Percentiles rank a stretch among this genome's conserved stretches.
Conservation (phyloP, 2,329 filamentous ascomycete genomes). For the Fusarium zealandicum region DNA sequence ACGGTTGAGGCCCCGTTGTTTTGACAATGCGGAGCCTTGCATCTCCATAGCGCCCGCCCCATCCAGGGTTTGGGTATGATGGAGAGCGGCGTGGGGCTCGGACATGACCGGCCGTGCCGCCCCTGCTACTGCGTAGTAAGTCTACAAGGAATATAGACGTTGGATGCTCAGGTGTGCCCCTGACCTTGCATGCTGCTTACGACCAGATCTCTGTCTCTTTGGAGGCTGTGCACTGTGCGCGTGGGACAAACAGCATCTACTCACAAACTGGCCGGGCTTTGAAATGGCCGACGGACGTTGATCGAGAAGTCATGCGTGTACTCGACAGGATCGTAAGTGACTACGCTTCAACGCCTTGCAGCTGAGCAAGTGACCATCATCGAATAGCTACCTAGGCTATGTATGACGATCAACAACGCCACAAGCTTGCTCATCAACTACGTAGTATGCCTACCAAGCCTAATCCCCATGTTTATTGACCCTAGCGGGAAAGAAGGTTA, state of each 20-base stretch:
- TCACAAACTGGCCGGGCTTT: no score
- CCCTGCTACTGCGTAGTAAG: slow-evolving; percentile 32
- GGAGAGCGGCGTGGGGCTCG: slow-evolving; percentile 24
- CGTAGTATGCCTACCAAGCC: not conserved
- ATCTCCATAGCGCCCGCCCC: slow-evolving; percentile 11
- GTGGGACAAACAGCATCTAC: no score
- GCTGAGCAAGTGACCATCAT: no score
- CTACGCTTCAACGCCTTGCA: no score
- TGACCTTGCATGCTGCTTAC: no score
- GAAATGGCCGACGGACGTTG: no score
- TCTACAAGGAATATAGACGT: slow-evolving; percentile 23
- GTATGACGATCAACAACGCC: no score
- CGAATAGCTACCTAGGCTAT: no score
- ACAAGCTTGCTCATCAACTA: not conserved
- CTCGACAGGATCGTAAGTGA: no score
- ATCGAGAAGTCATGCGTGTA: no score
- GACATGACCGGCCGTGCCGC: slow-evolving; percentile 35
- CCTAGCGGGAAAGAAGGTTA: slow-evolving; percentile 1
- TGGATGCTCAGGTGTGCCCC: slow-evolving; percentile 12
- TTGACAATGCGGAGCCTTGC: slow-evolving; percentile 19
- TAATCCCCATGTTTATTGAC: not conserved
- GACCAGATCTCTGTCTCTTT: slow-evolving; percentile 1
- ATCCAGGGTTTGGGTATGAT: slow-evolving; percentile 20
- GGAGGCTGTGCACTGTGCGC: no score
- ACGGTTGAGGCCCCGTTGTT: slow-evolving; percentile 23